Evolutionary conservation across 768 basidiomycete genomes (phyloP).

Genomic region (Xerocomellus amylosporus): DNA sequence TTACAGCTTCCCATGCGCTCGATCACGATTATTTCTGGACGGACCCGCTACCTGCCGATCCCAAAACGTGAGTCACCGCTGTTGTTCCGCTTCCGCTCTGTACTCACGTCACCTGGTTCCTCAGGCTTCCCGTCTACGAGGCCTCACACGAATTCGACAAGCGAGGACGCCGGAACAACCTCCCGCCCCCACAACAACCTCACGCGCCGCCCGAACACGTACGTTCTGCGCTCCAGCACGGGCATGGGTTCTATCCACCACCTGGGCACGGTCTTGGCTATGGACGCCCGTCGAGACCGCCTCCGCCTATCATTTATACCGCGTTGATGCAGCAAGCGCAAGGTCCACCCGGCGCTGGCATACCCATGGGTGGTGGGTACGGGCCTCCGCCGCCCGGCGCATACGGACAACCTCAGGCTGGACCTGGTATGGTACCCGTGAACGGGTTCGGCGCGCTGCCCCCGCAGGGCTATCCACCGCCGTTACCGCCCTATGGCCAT

Average conservation of each 20-base stretch:
- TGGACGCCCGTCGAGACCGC: conserved; percentile 32
- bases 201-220: conserved; percentile 32
- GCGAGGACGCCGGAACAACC: conserved; percentile 55
- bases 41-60: conserved; percentile 82
- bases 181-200: conserved; percentile 24
- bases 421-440: conserved; percentile 4
- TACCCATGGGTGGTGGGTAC: conserved; percentile 12
- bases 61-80: conserved; percentile 56
- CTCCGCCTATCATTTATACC: conserved; percentile 27
- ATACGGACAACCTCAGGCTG: conserved; percentile 15
- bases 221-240: conserved; percentile 33
- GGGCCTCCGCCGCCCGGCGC: conserved; percentile 11
- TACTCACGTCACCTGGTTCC: background rate
- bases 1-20: conserved; percentile 83
- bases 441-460: conserved; percentile 20
- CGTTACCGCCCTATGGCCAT: conserved; percentile 15
- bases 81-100: background rate
- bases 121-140: conserved; percentile 72
- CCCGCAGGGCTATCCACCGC: conserved; percentile 19
- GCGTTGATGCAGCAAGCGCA: conserved; percentile 31
- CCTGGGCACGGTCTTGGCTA: conserved; percentile 28
- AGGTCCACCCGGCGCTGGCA: conserved; percentile 7
- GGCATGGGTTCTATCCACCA: conserved; percentile 30
- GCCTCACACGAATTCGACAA: conserved; percentile 83
- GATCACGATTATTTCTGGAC: conserved; percentile 96